phyloP scores from a whole-genome alignment of 306 rosid genomes.

The Delonix regia region DNA sequence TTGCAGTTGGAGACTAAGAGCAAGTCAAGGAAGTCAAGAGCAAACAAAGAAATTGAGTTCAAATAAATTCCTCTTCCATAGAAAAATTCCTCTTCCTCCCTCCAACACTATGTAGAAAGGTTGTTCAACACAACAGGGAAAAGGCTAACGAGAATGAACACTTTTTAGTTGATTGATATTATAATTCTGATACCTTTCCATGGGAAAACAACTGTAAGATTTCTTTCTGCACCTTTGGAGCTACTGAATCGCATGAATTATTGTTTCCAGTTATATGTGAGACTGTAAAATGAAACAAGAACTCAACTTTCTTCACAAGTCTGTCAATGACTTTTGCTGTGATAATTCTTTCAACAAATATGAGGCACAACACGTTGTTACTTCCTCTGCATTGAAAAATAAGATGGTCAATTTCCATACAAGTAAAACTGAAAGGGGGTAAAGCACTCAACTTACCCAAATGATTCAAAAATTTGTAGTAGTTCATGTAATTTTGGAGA shows the following conservation, averaged over 20 bases:
- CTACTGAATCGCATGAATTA: conserved; percentile 51
- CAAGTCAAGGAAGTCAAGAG: not conserved
- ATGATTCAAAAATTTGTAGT: conserved; percentile 55
- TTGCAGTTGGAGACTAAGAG: not conserved
- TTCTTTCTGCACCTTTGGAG: conserved; percentile 59
- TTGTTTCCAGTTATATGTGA: conserved; percentile 71
- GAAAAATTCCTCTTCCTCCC: not conserved
- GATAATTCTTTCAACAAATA: conserved; percentile 71
- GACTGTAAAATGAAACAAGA: conserved; percentile 61
- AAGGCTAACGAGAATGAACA: not conserved
- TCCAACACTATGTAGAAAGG: conserved; percentile 22
- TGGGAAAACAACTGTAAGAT: conserved; percentile 53
- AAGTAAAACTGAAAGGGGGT: not conserved
- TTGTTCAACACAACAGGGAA: conserved; percentile 28
- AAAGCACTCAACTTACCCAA: conserved; percentile 50
- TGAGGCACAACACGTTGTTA: conserved; percentile 57
- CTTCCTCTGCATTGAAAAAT: conserved; percentile 52
- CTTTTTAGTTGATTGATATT: not conserved
- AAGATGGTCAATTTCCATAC: conserved; percentile 30
- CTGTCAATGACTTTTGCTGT: conserved; percentile 68
- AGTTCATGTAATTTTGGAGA: conserved; percentile 67
- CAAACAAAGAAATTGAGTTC: not conserved
- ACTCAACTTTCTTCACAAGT: conserved; percentile 54
- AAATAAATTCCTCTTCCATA: not conserved
- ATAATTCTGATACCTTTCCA: conserved; percentile 56